These are phyloP conservation scores for Apocynum venetum DNA, from an alignment of 257 asterid species.

Conservation along the genomic window DNA sequence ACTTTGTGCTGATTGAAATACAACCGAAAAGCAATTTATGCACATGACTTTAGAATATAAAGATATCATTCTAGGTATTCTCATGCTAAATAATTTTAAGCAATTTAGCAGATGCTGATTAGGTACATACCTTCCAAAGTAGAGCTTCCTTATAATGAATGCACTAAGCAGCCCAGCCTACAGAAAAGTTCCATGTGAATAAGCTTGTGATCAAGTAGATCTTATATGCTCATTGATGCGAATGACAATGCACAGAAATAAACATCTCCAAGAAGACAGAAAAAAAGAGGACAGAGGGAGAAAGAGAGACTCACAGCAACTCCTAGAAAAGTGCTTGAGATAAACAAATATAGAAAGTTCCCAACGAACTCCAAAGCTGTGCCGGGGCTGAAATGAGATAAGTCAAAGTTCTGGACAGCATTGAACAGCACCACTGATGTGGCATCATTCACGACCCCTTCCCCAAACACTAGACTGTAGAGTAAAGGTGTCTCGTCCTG, in stretches of 20 bases:
- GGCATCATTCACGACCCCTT: conserved; percentile 98
- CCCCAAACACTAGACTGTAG: conserved; percentile 97
- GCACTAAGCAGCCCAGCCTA: conserved; percentile 96
- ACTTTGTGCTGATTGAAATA: neutral
- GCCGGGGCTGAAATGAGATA: conserved; percentile 56
- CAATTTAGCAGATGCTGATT: conserved; percentile 8
- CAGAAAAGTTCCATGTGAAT: conserved; percentile 18
- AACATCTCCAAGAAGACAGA: neutral
- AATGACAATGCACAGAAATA: neutral
- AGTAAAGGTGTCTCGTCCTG: conserved; percentile 97
- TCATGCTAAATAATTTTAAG: neutral
- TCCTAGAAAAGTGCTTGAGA: conserved; percentile 74
- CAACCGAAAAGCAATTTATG: neutral
- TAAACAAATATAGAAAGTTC: conserved; percentile 70
- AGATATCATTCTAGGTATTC: neutral
- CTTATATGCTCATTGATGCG: conserved; percentile 9
- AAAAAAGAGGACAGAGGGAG: conserved; percentile 14
- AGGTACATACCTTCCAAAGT: conserved; percentile 79
- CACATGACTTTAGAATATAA: neutral
- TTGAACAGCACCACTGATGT: conserved; percentile 96
- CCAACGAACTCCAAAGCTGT: conserved; percentile 68
- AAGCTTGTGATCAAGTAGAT: conserved; percentile 14
- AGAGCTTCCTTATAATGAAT: conserved; percentile 80
- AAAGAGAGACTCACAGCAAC: conserved; percentile 55
- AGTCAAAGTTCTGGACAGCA: conserved; percentile 91